phyloP scores from a whole-genome alignment of 805 yeast species.

The Hagleromyces aurorensis region DNA sequence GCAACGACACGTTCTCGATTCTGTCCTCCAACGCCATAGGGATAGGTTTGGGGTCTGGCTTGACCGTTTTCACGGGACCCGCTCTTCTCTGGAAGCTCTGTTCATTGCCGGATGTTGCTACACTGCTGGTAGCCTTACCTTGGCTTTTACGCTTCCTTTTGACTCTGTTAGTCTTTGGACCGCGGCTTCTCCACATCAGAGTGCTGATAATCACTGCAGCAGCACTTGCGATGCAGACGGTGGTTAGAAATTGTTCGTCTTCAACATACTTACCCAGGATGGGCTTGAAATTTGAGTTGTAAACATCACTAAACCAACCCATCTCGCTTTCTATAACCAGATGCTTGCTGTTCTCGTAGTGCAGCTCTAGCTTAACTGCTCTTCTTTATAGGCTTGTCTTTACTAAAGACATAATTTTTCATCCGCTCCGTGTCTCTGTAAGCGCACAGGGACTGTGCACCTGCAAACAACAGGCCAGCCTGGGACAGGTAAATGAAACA shows the following conservation, averaged over 20 bases:
- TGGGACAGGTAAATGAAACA: too few species aligned
- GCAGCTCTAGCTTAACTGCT: too few species aligned
- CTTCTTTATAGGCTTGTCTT: too few species aligned
- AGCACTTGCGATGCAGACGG: slow-evolving; percentile 11
- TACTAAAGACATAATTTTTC: too few species aligned
- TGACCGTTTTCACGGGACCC: slow-evolving; percentile 5
- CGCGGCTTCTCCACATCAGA: slow-evolving; percentile 13
- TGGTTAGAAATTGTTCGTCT: slow-evolving; percentile 3
- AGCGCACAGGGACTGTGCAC: too few species aligned
- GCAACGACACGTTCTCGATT: slow-evolving; percentile 20
- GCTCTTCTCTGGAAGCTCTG: slow-evolving; percentile 6
- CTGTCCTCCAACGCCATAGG: slow-evolving; percentile 21
- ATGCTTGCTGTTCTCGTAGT: not conserved
- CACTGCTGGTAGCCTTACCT: not conserved
- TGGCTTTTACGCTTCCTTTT: too few species aligned
- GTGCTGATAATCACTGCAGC: slow-evolving; percentile 12
- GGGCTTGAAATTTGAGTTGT: slow-evolving; percentile 3
- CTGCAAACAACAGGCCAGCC: too few species aligned
- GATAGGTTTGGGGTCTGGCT: slow-evolving; percentile 11
- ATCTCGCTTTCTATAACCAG: not conserved
- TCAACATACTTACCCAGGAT: slow-evolving; percentile 3
- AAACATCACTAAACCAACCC: slow-evolving; percentile 3
- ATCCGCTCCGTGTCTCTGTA: too few species aligned
- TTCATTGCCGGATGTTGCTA: not conserved
- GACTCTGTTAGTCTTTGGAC: too few species aligned